Conservation (phyloP, 805 yeast genomes). For the Phaffomyces antillensis region DNA sequence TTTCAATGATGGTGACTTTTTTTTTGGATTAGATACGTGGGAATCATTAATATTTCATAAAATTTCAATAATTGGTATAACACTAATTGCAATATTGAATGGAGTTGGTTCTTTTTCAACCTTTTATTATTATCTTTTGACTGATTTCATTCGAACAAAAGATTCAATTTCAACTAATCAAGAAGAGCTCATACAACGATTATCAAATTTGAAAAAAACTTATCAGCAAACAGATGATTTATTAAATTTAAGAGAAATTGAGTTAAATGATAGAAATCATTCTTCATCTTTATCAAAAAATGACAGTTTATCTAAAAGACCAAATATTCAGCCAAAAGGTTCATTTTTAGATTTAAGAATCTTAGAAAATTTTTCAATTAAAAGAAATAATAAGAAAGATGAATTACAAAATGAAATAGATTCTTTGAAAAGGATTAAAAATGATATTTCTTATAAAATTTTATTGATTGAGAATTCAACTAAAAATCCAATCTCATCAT, state of each 20-base stretch:
- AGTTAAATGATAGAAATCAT: constrained; percentile 5
- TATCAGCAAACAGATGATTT: constrained; percentile 15
- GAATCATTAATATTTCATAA: constrained; percentile 13
- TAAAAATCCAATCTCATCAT: background rate
- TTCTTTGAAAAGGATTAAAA: constrained; percentile 17
- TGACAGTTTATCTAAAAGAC: constrained; percentile 9
- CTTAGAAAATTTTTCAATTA: constrained; percentile 4
- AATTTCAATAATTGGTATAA: constrained; percentile 21
- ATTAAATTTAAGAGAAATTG: constrained; percentile 13
- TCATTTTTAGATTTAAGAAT: constrained; percentile 17
- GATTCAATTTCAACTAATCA: background rate
- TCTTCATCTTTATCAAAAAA: background rate
- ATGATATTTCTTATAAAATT: constrained; percentile 18
- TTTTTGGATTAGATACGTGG: constrained; percentile 4
- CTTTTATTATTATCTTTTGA: constrained; percentile 18
- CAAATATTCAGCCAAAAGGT: constrained; percentile 14
- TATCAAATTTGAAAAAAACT: constrained; percentile 12
- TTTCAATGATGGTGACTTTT: constrained; percentile 9
- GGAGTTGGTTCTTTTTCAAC: constrained; percentile 25
- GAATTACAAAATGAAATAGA: constrained; percentile 14
- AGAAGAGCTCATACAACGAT: background rate
- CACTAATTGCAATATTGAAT: constrained; percentile 20
- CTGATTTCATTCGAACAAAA: constrained; percentile 3
- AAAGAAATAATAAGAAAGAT: constrained; percentile 3
- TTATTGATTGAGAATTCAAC: constrained; percentile 11